These are phyloP conservation scores for Postia placenta DNA, from an alignment of 768 basidiomycete species.

Conservation along the genomic window DNA sequence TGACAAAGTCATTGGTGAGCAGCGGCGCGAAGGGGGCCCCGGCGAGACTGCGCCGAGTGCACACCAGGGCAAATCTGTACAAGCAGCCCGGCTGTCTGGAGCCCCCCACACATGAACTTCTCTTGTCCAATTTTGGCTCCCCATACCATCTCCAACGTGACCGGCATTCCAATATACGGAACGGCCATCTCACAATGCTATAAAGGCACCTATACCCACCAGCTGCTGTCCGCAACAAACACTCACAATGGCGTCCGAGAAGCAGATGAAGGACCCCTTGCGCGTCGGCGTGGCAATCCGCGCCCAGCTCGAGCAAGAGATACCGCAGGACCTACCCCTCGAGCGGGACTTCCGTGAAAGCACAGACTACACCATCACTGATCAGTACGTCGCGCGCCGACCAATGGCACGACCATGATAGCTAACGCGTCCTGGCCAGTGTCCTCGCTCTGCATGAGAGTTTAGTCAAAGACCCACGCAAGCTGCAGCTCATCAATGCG, in stretches of 20 bases:
- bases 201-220: not conserved
- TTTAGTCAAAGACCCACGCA: conserved; percentile 24
- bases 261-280: conserved; percentile 28
- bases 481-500: conserved; percentile 24
- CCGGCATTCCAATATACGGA: not conserved
- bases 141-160: not conserved
- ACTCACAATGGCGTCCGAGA: conserved; percentile 22
- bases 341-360: conserved; percentile 28
- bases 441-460: conserved; percentile 24
- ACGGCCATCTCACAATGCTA: not conserved
- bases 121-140: not conserved
- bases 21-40: too few relatives aligned
- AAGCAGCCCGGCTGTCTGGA: not conserved
- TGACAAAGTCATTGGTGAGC: not conserved
- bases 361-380: conserved; percentile 28
- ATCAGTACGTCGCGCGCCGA: conserved; percentile 17
- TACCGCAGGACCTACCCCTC: conserved; percentile 28
- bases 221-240: not conserved
- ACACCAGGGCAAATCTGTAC: not conserved
- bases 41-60: not conserved
- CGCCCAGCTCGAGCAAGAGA: conserved; percentile 28
- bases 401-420: not conserved
- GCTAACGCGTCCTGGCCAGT: conserved; percentile 1
- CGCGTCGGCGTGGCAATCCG: conserved; percentile 28
- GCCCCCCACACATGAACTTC: not conserved